Evolutionary conservation across 768 basidiomycete species (phyloP).

Genomic region (Russula earlei): DNA sequence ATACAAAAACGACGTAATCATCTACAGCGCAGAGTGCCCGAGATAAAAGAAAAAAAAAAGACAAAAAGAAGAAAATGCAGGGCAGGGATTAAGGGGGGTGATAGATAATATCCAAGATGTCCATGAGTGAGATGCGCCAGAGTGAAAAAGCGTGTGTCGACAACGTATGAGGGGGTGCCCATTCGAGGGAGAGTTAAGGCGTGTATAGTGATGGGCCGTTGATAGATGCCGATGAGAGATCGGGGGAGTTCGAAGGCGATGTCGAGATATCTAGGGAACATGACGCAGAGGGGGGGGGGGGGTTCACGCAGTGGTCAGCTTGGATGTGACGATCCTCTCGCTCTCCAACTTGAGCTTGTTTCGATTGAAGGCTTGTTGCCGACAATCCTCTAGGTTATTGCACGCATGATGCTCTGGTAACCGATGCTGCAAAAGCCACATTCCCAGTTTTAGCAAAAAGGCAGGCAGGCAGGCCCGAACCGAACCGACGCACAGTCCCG

Average conservation of each 20-base stretch:
- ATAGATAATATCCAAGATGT: slow-evolving; percentile 19
- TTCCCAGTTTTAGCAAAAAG: slow-evolving; percentile 10
- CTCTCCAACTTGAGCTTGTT: slow-evolving; percentile 85
- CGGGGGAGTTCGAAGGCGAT: slow-evolving; percentile 1
- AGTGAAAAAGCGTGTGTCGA: slow-evolving; percentile 21
- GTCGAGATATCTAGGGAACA: slow-evolving; percentile 1
- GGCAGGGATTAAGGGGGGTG: slow-evolving; percentile 2
- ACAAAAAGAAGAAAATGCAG: no score
- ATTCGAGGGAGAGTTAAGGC: neutral
- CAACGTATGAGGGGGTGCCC: slow-evolving; percentile 2
- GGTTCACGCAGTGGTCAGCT: slow-evolving; percentile 69
- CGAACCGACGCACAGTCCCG: slow-evolving; percentile 44
- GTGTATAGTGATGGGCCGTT: neutral
- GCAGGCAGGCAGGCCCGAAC: neutral
- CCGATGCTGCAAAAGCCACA: slow-evolving; percentile 50
- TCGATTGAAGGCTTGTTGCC: slow-evolving; percentile 78
- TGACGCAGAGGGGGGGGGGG: slow-evolving; percentile 4
- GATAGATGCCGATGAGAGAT: neutral
- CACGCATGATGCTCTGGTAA: slow-evolving; percentile 85
- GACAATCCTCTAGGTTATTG: slow-evolving; percentile 73
- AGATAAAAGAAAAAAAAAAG: neutral
- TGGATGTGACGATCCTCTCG: slow-evolving; percentile 77
- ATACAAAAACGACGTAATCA: slow-evolving; percentile 17
- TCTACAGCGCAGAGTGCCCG: slow-evolving; percentile 15
- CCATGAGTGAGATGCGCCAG: slow-evolving; percentile 22